A percentile compares a stretch with the other conserved stretches of the same genome.
Conservation (phyloP, 306 rosid genomes). For the Carpinus viminea region DNA sequence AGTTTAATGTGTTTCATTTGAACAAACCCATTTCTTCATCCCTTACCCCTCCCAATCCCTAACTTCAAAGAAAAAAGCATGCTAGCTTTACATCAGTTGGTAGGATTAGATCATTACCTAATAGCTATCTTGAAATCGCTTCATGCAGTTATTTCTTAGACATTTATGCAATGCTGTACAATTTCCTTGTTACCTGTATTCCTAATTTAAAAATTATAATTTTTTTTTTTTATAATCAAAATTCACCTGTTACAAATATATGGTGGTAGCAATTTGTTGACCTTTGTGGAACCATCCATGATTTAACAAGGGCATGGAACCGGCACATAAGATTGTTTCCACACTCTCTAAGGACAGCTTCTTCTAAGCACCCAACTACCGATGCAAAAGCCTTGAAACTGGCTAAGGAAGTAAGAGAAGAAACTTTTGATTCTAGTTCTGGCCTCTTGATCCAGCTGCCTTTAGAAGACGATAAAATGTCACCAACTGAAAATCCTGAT, state of each 20-base stretch:
- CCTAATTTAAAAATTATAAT: conserved; percentile 10
- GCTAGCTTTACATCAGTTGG: not conserved
- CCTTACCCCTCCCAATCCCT: not conserved
- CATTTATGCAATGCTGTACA: not conserved
- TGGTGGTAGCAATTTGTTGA: conserved; percentile 67
- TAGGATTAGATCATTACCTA: not conserved
- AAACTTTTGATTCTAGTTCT: conserved; percentile 38
- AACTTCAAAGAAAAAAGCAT: not conserved
- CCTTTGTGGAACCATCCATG: conserved; percentile 78
- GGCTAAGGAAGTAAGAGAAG: conserved; percentile 38
- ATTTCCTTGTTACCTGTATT: conserved; percentile 7
- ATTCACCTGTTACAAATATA: conserved; percentile 22
- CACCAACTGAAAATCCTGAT: conserved; percentile 30
- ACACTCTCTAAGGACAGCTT: conserved; percentile 43
- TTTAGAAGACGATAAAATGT: conserved; percentile 27
- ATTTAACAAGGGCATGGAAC: conserved; percentile 74
- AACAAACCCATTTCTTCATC: not conserved
- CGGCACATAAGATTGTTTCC: conserved; percentile 66
- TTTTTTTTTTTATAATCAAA: not conserved
- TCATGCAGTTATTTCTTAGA: not conserved
- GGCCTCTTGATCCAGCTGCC: conserved; percentile 36
- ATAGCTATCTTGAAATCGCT: not conserved
- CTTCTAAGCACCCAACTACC: conserved; percentile 33
- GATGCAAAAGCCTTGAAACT: conserved; percentile 30
- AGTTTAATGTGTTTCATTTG: conserved; percentile 6